Evolutionary conservation across 108 stramenopile species (phyloP).

Genomic region (Epithemia pelagica): DNA sequence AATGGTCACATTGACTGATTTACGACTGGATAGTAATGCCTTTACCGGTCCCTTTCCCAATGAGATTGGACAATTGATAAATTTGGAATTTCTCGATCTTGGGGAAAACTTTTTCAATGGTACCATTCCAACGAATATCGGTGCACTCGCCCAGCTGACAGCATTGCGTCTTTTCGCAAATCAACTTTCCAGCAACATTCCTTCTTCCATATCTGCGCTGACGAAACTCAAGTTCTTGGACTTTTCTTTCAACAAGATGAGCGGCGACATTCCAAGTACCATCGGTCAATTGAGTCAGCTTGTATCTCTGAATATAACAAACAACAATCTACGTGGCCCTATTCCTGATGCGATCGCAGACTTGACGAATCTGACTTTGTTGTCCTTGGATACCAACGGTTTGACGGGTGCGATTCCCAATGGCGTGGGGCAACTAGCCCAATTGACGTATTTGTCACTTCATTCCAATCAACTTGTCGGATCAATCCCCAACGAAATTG

Average conservation of each 20-base stretch:
- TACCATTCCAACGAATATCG: conserved; percentile 19
- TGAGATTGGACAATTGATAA: no score
- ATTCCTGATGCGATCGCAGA: conserved; percentile 31
- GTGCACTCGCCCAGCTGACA: conserved; percentile 2
- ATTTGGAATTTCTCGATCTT: no score
- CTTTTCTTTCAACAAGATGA: no score
- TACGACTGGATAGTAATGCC: conserved; percentile 35
- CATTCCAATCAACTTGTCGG: conserved; percentile 42
- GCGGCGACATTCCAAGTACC: no score
- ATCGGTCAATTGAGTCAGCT: no score
- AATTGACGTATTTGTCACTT: conserved; percentile 30
- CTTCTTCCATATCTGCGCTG: no score
- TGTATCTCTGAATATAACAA: conserved; percentile 37
- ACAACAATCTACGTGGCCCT: conserved; percentile 30
- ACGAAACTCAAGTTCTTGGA: no score
- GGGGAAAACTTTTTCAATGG: no score
- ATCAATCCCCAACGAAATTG: conserved; percentile 49
- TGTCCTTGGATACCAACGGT: no score
- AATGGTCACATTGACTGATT: conserved; percentile 29
- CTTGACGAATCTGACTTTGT: no score
- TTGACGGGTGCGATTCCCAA: conserved; percentile 42
- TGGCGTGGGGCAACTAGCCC: conserved; percentile 30
- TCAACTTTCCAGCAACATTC: no score
- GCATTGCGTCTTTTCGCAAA: conserved; percentile 36
- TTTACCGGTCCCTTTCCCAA: conserved; percentile 49